Conservation (phyloP, 768 basidiomycete genomes). For the Leccinum olivaceopallidum region DNA sequence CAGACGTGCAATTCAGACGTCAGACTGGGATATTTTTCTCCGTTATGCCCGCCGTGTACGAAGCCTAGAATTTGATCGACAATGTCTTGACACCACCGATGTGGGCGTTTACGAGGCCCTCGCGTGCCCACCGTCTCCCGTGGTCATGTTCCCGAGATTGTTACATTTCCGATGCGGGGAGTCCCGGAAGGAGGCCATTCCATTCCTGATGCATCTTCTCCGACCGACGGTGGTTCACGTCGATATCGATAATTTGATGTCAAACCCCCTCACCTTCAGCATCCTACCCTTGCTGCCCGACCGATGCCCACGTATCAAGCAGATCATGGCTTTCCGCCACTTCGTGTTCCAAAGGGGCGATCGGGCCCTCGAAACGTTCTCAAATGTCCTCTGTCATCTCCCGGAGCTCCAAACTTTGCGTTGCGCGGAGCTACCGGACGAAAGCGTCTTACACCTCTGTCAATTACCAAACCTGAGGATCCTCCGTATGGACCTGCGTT, state of each 20-base stretch:
- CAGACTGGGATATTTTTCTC: constrained; percentile 32
- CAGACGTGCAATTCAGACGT: constrained; percentile 19
- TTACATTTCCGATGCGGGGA: constrained; percentile 31
- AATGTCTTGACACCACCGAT: constrained; percentile 26
- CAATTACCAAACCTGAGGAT: constrained; percentile 22
- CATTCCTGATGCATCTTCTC: constrained; percentile 28
- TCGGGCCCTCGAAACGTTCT: constrained; percentile 25
- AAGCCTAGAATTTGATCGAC: constrained; percentile 33
- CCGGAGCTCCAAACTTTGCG: constrained; percentile 25
- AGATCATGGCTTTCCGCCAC: constrained; percentile 31
- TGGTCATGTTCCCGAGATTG: constrained; percentile 27
- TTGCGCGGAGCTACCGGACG: constrained; percentile 29
- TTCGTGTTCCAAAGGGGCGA: constrained; percentile 29
- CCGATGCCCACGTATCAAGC: constrained; percentile 26
- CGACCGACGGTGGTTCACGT: constrained; percentile 27
- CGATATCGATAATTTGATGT: constrained; percentile 32
- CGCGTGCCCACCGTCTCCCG: constrained; percentile 14
- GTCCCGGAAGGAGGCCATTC: constrained; percentile 21
- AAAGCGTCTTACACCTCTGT: constrained; percentile 23
- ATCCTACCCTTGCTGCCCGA: constrained; percentile 24
- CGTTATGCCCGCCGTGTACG: constrained; percentile 31
- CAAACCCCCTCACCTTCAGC: constrained; percentile 22
- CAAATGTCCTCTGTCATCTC: constrained; percentile 24
- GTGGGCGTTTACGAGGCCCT: constrained; percentile 22
- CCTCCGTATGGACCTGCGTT: constrained; percentile 29